A percentile compares a stretch with the other conserved stretches of the same genome.
Conservation (phyloP, 495 filamentous ascomycete genomes). For the Hyaloscypha variabilis region DNA sequence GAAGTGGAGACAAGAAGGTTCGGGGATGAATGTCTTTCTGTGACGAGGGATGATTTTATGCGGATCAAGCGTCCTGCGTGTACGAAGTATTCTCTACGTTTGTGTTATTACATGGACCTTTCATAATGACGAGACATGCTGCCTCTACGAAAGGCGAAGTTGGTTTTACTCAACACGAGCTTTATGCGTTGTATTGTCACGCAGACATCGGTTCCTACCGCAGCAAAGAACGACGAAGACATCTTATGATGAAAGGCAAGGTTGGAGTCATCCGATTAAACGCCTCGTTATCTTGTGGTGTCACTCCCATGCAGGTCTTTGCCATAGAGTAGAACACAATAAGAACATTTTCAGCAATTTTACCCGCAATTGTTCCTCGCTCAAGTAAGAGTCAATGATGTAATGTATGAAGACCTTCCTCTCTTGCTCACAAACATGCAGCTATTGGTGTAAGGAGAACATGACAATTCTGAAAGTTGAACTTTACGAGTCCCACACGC, state of each 20-base stretch:
- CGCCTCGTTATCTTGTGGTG: neutral
- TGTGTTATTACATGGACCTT: neutral
- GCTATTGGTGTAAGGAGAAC: no score
- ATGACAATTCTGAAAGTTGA: no score
- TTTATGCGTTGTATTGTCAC: neutral
- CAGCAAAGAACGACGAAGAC: no score
- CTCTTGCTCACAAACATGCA: no score
- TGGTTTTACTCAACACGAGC: neutral
- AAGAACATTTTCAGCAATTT: neutral
- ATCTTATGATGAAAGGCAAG: neutral
- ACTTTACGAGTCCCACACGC: no score
- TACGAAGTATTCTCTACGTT: neutral
- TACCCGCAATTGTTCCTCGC: neutral
- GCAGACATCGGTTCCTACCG: neutral
- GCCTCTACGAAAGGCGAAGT: neutral
- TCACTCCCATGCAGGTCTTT: neutral
- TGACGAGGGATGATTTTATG: neutral
- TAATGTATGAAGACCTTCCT: no score
- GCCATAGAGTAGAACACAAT: neutral
- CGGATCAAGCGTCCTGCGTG: neutral
- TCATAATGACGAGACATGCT: neutral
- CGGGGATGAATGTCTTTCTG: slow-evolving; percentile 6
- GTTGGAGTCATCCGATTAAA: neutral
- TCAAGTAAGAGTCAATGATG: neutral
- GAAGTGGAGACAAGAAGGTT: slow-evolving; percentile 14